Percentiles rank a stretch among this genome's conserved stretches.
Evolutionary conservation across 108 stramenopile genomes (phyloP).

Genomic region (Tribonema minus): DNA sequence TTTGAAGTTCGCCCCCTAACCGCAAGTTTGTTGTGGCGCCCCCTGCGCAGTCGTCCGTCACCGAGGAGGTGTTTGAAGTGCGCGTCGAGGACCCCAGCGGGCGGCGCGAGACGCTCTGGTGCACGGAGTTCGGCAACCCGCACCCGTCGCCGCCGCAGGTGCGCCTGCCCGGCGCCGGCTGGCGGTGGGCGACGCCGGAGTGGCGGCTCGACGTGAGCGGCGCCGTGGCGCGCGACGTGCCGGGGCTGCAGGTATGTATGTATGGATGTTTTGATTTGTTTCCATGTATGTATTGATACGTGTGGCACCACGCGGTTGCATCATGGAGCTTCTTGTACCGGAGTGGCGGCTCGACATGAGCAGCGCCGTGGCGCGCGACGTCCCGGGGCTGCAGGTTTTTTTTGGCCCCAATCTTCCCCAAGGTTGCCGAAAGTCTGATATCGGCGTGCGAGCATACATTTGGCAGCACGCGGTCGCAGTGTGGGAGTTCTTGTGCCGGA

Average conservation of each 20-base stretch:
- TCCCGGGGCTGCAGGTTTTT: constrained; percentile 11
- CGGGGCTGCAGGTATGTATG: constrained; percentile 16
- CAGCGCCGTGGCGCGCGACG: constrained; percentile 14
- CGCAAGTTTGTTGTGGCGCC: constrained; percentile 12
- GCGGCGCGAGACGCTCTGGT: constrained; percentile 16
- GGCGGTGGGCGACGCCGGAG: constrained; percentile 27
- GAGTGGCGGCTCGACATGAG: constrained; percentile 18
- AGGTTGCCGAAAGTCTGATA: too few relatives aligned
- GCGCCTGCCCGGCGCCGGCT: constrained; percentile 22
- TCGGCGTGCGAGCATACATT: too few relatives aligned
- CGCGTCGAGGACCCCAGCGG: background rate
- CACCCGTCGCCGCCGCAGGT: constrained; percentile 1
- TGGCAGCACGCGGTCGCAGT: too few relatives aligned
- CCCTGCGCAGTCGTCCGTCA: constrained; percentile 4
- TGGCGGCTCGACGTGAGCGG: constrained; percentile 34
- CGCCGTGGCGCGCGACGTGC: constrained; percentile 14
- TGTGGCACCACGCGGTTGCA: too few relatives aligned
- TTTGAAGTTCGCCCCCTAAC: background rate
- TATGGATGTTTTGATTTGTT: too few relatives aligned
- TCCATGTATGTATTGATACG: too few relatives aligned
- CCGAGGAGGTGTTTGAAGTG: constrained; percentile 48
- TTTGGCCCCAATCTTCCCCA: too few relatives aligned
- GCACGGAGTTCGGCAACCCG: constrained; percentile 24
- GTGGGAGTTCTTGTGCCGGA: too few relatives aligned
- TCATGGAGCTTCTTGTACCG: too few relatives aligned